phyloP scores from a whole-genome alignment of 2,329 filamentous ascomycete genomes.

The Magnaporthiopsis incrustans region DNA sequence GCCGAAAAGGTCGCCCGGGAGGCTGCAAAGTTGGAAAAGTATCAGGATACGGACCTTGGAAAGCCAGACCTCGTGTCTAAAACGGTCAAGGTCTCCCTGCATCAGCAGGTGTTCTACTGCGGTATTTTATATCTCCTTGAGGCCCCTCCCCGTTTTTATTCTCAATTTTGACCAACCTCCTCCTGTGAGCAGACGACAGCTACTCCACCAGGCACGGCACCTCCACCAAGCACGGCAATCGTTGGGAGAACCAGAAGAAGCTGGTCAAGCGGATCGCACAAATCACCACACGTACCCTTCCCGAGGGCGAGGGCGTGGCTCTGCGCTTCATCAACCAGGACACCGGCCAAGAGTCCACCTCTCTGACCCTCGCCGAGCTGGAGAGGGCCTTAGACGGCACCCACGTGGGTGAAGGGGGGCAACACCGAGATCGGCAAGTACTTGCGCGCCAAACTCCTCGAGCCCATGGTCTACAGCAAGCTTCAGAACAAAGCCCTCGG shows the following conservation, averaged over 20 bases:
- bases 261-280: background rate
- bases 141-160: too few relatives aligned
- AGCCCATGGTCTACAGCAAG: background rate
- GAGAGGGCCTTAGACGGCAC: background rate
- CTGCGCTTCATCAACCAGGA: conserved; percentile 4
- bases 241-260: background rate
- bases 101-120: conserved; percentile 2
- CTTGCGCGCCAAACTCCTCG: background rate
- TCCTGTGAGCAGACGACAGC: background rate
- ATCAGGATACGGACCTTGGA: background rate
- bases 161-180: background rate
- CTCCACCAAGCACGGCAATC: background rate
- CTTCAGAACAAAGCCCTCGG: background rate
- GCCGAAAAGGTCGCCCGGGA: background rate
- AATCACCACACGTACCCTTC: background rate
- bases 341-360: background rate
- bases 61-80: background rate
- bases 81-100: background rate
- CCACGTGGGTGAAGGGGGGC: background rate
- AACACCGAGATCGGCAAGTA: background rate
- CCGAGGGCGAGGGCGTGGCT: conserved; percentile 1
- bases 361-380: background rate
- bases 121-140: background rate
- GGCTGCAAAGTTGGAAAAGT: background rate
- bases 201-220: too few relatives aligned